Conservation (phyloP, 2,329 filamentous ascomycete species). For the Chrysosporium queenslandicum region DNA sequence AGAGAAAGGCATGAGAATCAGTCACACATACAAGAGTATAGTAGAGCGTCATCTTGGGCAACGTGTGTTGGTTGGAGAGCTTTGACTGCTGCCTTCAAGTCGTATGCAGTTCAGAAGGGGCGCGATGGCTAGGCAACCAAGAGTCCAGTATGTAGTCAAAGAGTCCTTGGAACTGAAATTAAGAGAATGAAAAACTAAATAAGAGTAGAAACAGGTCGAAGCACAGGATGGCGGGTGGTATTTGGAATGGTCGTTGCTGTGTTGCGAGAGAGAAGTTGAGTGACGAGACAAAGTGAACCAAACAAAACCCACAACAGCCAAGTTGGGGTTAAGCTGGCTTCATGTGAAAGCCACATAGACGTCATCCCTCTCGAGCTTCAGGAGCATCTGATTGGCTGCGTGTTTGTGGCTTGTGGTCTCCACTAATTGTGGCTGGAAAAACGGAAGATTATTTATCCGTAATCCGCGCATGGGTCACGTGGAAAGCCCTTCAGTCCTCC, state of each 20-base stretch:
- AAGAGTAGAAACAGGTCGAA: not conserved
- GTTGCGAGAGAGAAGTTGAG: not conserved
- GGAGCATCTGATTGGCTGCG: not conserved
- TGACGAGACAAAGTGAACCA: not conserved
- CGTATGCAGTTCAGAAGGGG: not conserved
- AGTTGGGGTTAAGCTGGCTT: constrained; percentile 3
- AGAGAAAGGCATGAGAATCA: not conserved
- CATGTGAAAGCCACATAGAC: constrained; percentile 5
- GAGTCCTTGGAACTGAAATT: too few species aligned
- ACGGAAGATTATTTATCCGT: too few species aligned
- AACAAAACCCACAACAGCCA: not conserved
- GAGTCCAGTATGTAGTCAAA: too few species aligned
- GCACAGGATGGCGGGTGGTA: not conserved
- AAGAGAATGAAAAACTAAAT: not conserved
- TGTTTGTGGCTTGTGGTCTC: too few species aligned
- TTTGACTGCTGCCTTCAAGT: constrained; percentile 4
- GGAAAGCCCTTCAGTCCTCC: too few species aligned
- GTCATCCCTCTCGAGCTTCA: not conserved
- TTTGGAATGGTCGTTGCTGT: not conserved
- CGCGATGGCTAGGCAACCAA: not conserved
- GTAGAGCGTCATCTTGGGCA: constrained; percentile 52
- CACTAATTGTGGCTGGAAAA: too few species aligned
- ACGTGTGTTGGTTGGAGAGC: not conserved
- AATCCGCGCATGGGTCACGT: too few species aligned
- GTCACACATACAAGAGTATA: constrained; percentile 51